These are phyloP conservation scores for Mycena polygramma DNA, from an alignment of 768 basidiomycete genomes.

Conservation along the genomic window DNA sequence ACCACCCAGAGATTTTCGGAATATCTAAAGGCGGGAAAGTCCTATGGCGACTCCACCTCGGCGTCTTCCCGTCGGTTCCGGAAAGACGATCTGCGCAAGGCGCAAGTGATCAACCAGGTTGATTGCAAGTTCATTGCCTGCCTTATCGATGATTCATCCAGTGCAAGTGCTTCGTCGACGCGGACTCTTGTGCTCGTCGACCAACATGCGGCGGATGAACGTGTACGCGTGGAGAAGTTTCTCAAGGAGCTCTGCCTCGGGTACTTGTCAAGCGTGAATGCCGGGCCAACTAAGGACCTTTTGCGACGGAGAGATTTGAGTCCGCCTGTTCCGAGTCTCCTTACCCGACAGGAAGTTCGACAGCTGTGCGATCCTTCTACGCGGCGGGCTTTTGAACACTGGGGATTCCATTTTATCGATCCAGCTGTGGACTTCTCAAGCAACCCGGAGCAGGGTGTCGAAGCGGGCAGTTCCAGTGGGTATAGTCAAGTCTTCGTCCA, in stretches of 20 bases:
- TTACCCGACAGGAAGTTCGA: conserved; percentile 75
- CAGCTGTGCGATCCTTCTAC: conserved; percentile 58
- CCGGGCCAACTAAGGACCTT: conserved; percentile 37
- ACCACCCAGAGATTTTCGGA: conserved; percentile 29
- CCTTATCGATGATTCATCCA: conserved; percentile 53
- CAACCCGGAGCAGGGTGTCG: conserved; percentile 42
- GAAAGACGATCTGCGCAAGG: conserved; percentile 67
- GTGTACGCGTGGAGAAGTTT: conserved; percentile 89
- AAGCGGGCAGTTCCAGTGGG: conserved; percentile 48
- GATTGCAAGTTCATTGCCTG: conserved; percentile 94
- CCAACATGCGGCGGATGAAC: conserved; percentile 99
- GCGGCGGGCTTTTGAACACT: conserved; percentile 66
- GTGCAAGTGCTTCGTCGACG: conserved; percentile 30
- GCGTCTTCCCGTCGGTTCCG: conserved; percentile 55
- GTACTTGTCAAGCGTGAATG: conserved; percentile 63
- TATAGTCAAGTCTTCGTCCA: conserved; percentile 78
- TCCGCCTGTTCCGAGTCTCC: conserved; percentile 71
- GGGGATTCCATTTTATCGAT: conserved; percentile 76
- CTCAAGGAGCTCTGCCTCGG: conserved; percentile 80
- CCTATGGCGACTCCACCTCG: conserved; percentile 28
- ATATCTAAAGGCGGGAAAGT: conserved; percentile 35
- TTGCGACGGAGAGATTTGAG: conserved; percentile 52
- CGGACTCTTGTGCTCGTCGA: conserved; percentile 82
- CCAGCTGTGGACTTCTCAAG: conserved; percentile 41
- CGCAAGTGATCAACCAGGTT: conserved; percentile 83